phyloP scores from a whole-genome alignment of 2,329 filamentous ascomycete species.

The Fusarium sp. region DNA sequence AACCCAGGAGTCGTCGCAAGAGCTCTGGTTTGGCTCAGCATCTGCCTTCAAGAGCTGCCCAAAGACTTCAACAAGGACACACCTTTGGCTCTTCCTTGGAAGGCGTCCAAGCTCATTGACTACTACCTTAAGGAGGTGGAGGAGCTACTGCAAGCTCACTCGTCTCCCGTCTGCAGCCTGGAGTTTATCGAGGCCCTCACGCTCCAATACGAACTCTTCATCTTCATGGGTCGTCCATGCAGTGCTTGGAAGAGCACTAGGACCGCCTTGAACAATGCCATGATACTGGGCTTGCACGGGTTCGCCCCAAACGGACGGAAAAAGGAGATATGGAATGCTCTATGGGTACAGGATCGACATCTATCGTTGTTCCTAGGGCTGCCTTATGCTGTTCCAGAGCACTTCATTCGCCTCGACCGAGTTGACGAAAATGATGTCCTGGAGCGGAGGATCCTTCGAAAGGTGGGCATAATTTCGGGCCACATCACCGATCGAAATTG shows the following conservation, averaged over 20 bases:
- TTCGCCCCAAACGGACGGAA: constrained; percentile 46
- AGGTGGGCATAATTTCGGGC: constrained; percentile 15
- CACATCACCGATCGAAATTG: constrained; percentile 20
- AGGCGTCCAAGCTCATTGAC: constrained; percentile 27
- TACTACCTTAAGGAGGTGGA: constrained; percentile 6
- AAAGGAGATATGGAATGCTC: constrained; percentile 52
- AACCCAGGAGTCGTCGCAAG: constrained; percentile 42
- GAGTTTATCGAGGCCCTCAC: constrained; percentile 65
- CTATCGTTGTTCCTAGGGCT: constrained; percentile 24
- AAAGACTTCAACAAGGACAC: constrained; percentile 44
- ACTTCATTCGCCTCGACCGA: not conserved
- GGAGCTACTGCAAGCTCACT: not conserved
- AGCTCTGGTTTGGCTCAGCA: constrained; percentile 56
- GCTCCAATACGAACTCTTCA: constrained; percentile 63
- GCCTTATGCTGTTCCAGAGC: constrained; percentile 15
- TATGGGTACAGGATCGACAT: constrained; percentile 59
- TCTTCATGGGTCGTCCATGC: constrained; percentile 66
- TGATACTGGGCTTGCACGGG: constrained; percentile 62
- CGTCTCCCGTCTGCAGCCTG: constrained; percentile 48
- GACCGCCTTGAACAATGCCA: constrained; percentile 62
- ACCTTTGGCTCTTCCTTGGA: constrained; percentile 47
- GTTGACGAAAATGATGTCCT: not conserved
- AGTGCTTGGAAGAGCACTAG: constrained; percentile 65
- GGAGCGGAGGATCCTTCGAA: constrained; percentile 27
- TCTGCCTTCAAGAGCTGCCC: constrained; percentile 57